Base-by-base conservation (phyloP, 2,329 filamentous ascomycete genomes). In the Cryoendolithus antarcticus region DNA sequence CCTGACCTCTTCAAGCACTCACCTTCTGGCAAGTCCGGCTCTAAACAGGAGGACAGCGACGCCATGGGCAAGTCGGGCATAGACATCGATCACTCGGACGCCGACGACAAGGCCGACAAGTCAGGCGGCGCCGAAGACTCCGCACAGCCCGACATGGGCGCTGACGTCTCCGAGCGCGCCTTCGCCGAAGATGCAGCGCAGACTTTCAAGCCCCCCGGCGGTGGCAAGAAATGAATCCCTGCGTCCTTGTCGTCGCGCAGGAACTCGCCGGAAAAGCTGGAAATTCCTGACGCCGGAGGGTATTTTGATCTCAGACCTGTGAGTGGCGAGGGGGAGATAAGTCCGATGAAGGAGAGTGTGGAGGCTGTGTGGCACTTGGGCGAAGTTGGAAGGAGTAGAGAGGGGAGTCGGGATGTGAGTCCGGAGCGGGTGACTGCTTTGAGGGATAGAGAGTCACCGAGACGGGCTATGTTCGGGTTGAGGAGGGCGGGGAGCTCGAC, bases 31-130 rank as follows among this genome's bases (percentile, higher is more conserved):
- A 27, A 37, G 7, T 37, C 39, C 24, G 34, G 30, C 12, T 37
- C 34, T 6, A 37, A 47, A 6, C 44, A 44, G 6, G 43, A 51
- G 3, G 48, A 51, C 31, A 50, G 49, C 8, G 52, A 55, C 41
- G 51, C 52, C 10, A 55, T 55, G 52, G 51, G 51, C 36, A 49
- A 51, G 36, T 48, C 44, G 21, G 52, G 52, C 28, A 48, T 46
- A 3, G 47, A 51, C 39, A 46, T 55, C 37, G 49, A 55, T 28
- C 35, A 51, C 27, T 30, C 34, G 21, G 39, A 41, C 30, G 39
- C 39, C 6, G 21, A 36, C 11, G 34, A 39, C 24, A 27, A 34
- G 15, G 12, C 24, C 15, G 15, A 19, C 15, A 19, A 19, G 3
- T 19, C 15, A 13, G 29, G 11, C 21, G 33, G 34, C 9, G 19